Percentiles rank a stretch among this genome's conserved stretches.
phyloP scores from a whole-genome alignment of 2,329 filamentous ascomycete genomes.

The Talaromyces sp. region DNA sequence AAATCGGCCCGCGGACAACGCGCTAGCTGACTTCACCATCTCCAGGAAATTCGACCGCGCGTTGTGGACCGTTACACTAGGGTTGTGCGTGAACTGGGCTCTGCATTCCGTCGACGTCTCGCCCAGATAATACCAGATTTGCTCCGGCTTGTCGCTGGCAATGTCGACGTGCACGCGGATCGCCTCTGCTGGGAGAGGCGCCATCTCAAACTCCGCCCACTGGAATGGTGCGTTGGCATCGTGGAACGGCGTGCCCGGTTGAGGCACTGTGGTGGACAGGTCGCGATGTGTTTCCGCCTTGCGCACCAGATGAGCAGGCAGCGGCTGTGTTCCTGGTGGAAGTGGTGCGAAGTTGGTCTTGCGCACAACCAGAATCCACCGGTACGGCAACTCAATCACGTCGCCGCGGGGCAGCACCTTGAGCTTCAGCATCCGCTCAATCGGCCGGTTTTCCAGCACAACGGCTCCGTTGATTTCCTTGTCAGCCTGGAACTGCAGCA shows the following conservation, averaged over 20 bases:
- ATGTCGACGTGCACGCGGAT: slow-evolving; percentile 69
- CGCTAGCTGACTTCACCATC: slow-evolving; percentile 37
- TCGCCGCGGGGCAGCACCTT: slow-evolving; percentile 72
- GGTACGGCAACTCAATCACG: slow-evolving; percentile 60
- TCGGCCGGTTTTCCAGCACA: slow-evolving; percentile 74
- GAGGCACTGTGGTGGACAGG: slow-evolving; percentile 58
- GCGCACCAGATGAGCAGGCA: slow-evolving; percentile 47
- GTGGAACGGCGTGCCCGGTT: slow-evolving; percentile 64
- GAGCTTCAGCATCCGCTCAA: slow-evolving; percentile 72
- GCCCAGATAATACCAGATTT: slow-evolving; percentile 86
- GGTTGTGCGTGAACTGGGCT: slow-evolving; percentile 85
- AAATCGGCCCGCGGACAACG: slow-evolving; percentile 23
- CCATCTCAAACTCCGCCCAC: slow-evolving; percentile 76
- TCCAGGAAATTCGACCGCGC: slow-evolving; percentile 50
- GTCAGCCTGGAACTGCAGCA: slow-evolving; percentile 81
- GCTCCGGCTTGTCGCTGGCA: slow-evolving; percentile 57
- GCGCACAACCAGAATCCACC: slow-evolving; percentile 49
- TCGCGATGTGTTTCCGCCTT: slow-evolving; percentile 55
- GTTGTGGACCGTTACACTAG: slow-evolving; percentile 48
- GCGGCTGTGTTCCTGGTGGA: slow-evolving; percentile 44
- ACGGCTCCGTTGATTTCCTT: slow-evolving; percentile 88
- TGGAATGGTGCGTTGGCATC: slow-evolving; percentile 55
- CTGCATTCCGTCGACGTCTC: slow-evolving; percentile 83
- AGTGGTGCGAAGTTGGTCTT: slow-evolving; percentile 48
- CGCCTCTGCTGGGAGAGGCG: slow-evolving; percentile 55